Evolutionary conservation across 352 stramenopile species (phyloP).

Genomic region (Pythium grandisporangium): DNA sequence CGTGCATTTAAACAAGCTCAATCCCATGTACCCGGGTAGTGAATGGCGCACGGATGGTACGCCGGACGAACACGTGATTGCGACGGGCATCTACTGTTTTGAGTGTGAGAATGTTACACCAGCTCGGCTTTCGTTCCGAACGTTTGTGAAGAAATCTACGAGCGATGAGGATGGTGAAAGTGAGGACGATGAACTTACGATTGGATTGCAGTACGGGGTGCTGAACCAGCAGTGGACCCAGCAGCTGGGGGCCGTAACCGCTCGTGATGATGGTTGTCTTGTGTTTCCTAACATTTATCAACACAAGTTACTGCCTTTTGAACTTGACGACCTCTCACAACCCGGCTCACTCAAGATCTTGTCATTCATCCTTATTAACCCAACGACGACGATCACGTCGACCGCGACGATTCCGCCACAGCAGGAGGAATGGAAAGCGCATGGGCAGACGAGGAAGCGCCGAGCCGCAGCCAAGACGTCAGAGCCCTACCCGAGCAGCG

Average conservation of each 20-base stretch:
- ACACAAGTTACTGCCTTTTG: constrained; percentile 16
- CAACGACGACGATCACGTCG: constrained; percentile 10
- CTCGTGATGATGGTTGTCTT: constrained; percentile 10
- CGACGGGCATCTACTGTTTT: constrained; percentile 23
- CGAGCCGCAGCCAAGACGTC: no score
- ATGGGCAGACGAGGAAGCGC: no score
- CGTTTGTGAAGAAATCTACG: constrained; percentile 1
- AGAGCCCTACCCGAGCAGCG: no score
- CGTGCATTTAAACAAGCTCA: constrained; percentile 18
- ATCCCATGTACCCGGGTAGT: constrained; percentile 11
- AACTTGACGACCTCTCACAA: constrained; percentile 10
- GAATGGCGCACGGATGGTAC: constrained; percentile 17
- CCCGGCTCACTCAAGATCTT: constrained; percentile 15
- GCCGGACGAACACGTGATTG: constrained; percentile 15
- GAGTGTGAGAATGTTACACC: constrained; percentile 16
- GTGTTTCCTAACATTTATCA: constrained; percentile 22
- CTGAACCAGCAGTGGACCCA: no score
- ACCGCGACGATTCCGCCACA: constrained; percentile 16
- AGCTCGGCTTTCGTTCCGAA: constrained; percentile 15
- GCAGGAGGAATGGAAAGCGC: constrained; percentile 20
- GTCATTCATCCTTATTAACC: constrained; percentile 22
- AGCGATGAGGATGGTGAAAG: constrained; percentile 7
- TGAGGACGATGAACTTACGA: background rate
- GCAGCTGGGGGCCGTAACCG: constrained; percentile 7
- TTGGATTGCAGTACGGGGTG: no score